These are phyloP conservation scores for Bipolaris victoriae DNA, from an alignment of 2,329 filamentous ascomycete genomes.

Conservation along the genomic window DNA sequence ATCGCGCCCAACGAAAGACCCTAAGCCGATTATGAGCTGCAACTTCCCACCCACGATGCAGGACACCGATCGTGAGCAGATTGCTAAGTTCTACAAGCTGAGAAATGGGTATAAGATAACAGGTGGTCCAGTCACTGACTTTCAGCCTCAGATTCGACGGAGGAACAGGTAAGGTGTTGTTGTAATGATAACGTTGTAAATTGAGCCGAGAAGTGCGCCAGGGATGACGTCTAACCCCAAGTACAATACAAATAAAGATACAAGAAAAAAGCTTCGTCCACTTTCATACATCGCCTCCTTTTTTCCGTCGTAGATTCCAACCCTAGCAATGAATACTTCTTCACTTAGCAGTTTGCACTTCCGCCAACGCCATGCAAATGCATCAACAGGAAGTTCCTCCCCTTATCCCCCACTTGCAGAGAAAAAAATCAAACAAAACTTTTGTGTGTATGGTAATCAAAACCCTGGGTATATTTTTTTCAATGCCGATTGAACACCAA, in stretches of 20 bases:
- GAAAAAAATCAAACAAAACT: constrained; percentile 8
- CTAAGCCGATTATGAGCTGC: too few relatives aligned
- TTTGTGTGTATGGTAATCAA: constrained; percentile 12
- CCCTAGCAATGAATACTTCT: background rate
- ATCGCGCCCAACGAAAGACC: too few relatives aligned
- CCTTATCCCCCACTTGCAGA: background rate
- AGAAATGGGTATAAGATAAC: too few relatives aligned
- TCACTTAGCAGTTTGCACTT: background rate
- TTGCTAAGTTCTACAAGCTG: too few relatives aligned
- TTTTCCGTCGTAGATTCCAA: background rate
- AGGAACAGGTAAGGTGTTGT: too few relatives aligned
- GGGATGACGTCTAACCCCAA: background rate
- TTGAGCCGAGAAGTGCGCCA: background rate
- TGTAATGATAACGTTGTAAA: background rate
- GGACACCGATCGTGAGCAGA: too few relatives aligned
- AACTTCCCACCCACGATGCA: too few relatives aligned
- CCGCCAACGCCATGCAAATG: constrained; percentile 12
- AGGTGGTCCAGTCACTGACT: too few relatives aligned
- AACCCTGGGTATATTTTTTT: constrained; percentile 11
- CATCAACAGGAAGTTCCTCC: background rate
- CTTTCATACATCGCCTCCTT: background rate
- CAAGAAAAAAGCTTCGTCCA: background rate
- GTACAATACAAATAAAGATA: background rate
- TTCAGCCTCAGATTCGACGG: too few relatives aligned
- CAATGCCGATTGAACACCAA: constrained; percentile 11